Evolutionary conservation across 2,329 filamentous ascomycete genomes (phyloP).

Genomic region (Sporothrix curviconia): DNA sequence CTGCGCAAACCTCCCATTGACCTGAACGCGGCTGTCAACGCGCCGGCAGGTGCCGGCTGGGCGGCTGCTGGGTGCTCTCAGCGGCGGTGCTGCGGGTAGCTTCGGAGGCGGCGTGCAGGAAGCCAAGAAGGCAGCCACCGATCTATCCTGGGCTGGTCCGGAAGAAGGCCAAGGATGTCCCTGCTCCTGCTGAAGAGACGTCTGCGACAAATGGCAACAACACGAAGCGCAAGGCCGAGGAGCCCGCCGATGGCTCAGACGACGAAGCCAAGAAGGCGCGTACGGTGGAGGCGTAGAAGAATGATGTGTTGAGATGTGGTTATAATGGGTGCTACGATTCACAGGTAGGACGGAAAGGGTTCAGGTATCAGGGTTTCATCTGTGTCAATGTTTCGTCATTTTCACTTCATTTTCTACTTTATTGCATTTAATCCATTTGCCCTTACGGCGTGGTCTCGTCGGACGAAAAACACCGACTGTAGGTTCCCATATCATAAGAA

Average conservation of each 20-base stretch:
- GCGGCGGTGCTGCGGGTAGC: conserved; percentile 39
- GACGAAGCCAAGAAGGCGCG: conserved; percentile 32
- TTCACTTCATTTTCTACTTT: neutral
- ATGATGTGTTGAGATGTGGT: neutral
- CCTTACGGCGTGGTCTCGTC: neutral
- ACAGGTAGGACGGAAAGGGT: neutral
- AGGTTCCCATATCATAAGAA: too few relatives aligned
- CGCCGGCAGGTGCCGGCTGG: conserved; percentile 42
- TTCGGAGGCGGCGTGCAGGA: conserved; percentile 56
- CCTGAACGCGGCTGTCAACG: conserved; percentile 49
- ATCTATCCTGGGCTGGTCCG: conserved; percentile 68
- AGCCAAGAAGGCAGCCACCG: conserved; percentile 66
- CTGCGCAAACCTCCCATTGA: conserved; percentile 58
- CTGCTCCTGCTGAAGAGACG: conserved; percentile 24
- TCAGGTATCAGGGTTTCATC: neutral
- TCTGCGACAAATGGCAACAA: conserved; percentile 23
- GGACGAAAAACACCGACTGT: too few relatives aligned
- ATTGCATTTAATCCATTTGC: neutral
- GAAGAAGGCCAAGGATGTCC: conserved; percentile 47
- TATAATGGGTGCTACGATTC: neutral
- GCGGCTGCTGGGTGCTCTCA: conserved; percentile 55
- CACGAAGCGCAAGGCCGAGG: conserved; percentile 40
- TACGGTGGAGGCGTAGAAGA: conserved; percentile 8
- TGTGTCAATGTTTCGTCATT: neutral
- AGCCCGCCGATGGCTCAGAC: conserved; percentile 24